Percentiles rank a stretch among this genome's conserved stretches.
Evolutionary conservation across 257 asterid species (phyloP).

Genomic region (Echium plantagineum): DNA sequence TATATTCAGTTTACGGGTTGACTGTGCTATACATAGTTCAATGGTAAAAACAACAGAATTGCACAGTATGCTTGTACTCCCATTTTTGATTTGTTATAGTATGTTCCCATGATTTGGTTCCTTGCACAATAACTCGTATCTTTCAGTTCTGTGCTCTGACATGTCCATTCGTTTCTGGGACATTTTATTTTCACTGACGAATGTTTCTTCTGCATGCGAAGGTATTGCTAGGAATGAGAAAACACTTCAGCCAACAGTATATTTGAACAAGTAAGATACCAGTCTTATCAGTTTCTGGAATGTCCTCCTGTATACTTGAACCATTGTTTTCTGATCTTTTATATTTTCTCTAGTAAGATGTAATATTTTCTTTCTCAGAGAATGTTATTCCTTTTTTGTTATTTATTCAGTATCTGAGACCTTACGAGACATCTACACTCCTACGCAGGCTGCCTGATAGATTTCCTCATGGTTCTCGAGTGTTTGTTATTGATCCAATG

Average conservation of each 20-base stretch:
- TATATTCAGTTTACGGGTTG: too few species aligned
- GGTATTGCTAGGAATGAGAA: conserved; percentile 84
- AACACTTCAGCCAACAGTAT: conserved; percentile 79
- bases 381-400: too few species aligned
- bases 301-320: too few species aligned
- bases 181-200: neutral
- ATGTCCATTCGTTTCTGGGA: too few species aligned
- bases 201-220: conserved; percentile 17
- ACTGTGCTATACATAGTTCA: too few species aligned
- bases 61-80: too few species aligned
- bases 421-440: neutral
- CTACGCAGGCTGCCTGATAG: conserved; percentile 65
- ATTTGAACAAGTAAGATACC: conserved; percentile 75
- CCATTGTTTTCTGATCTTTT: too few species aligned
- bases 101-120: too few species aligned
- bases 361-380: neutral
- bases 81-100: too few species aligned
- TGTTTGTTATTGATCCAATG: conserved; percentile 89
- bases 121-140: too few species aligned
- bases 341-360: neutral
- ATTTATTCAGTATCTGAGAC: neutral
- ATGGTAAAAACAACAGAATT: too few species aligned
- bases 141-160: too few species aligned
- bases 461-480: conserved; percentile 78
- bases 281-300: neutral